These are phyloP conservation scores for Nigrospora sphaerica DNA, from an alignment of 2,329 filamentous ascomycete genomes.

Conservation along the genomic window DNA sequence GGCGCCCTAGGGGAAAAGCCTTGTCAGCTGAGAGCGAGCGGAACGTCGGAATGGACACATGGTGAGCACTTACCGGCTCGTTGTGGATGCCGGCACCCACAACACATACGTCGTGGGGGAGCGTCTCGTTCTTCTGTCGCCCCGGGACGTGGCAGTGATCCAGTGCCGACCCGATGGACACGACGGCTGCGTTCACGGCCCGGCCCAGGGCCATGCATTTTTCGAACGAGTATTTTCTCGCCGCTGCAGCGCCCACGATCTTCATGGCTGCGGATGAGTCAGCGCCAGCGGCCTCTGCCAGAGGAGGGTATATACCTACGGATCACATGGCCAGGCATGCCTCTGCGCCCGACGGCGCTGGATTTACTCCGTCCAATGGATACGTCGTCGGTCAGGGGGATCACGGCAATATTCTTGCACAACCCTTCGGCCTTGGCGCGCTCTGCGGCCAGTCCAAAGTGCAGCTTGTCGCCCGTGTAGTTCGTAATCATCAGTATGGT, in stretches of 20 bases:
- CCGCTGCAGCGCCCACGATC: constrained; percentile 60
- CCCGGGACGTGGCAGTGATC: constrained; percentile 69
- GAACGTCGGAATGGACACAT: constrained; percentile 7
- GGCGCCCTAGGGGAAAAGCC: constrained; percentile 17
- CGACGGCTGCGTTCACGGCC: constrained; percentile 49
- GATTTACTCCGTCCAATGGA: constrained; percentile 59
- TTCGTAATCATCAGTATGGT: constrained; percentile 70
- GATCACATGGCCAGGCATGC: constrained; percentile 57
- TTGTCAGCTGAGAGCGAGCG: too few species aligned
- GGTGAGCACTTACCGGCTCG: constrained; percentile 16
- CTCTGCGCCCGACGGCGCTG: constrained; percentile 65
- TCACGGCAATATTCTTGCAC: constrained; percentile 60
- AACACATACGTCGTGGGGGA: constrained; percentile 26
- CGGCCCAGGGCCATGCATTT: constrained; percentile 50
- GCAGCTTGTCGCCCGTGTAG: constrained; percentile 64
- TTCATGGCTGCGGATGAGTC: constrained; percentile 57
- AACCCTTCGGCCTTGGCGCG: constrained; percentile 56
- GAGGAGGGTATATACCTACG: constrained; percentile 31
- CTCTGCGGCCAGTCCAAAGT: constrained; percentile 69
- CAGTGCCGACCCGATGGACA: constrained; percentile 63
- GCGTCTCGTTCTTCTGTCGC: constrained; percentile 43
- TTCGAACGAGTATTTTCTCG: constrained; percentile 46
- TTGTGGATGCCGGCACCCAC: constrained; percentile 51
- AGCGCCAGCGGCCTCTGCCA: constrained; percentile 27
- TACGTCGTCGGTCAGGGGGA: constrained; percentile 68